Evolutionary conservation across 805 yeast species (phyloP), one percentile per base, ranked within the genome.

Genomic region (Metschnikowia picachoensis): DNA sequence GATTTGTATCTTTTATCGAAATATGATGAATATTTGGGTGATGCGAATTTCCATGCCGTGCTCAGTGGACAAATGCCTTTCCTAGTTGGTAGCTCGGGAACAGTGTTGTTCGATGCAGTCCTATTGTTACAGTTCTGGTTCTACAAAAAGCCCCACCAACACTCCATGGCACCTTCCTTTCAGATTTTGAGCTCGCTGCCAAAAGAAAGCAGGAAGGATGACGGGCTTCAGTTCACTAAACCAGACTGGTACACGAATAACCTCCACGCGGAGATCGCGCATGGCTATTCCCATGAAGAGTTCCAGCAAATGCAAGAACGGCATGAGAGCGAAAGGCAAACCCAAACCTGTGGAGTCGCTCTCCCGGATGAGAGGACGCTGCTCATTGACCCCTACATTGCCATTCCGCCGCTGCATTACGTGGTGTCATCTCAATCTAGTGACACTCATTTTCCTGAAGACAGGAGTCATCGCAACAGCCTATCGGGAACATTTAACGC

Each of bases 221-320:
- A 31, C 6, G 50, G 30, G 13, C 32, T 48, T 14, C 64, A 61
- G 39, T 67, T 67, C 52, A 65, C 61, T 43, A 64, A 65, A 38
- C 72, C 73, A 1, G 70, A 66, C 44, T 70, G 74, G 75, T 69
- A 68, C 56, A 60, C 65, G 15, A 60, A 61, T 47, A 53, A 49
- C 31, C 44, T 43, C 43, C 28, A 37, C 16, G 38, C 34, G 14
- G 41, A 15, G 13, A 16, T 13, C 12, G 13, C 15, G 2, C 37
- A 39, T 14, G 43, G 39, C 20, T 20, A 38, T 30, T 39, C 47
- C 6, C 39, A 16, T 25, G 43, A 44, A 12, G 47, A 44, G 17
- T 9, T 8, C n/a, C 38, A 35, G n/a, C 35, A 16, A 16, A 20
- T 20, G 25, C 25, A 20, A 20, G 7, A 20, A 20, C 25, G 25